Conservation (phyloP, 2,329 filamentous ascomycete species). For the Berkeleyomyces rouxiae region DNA sequence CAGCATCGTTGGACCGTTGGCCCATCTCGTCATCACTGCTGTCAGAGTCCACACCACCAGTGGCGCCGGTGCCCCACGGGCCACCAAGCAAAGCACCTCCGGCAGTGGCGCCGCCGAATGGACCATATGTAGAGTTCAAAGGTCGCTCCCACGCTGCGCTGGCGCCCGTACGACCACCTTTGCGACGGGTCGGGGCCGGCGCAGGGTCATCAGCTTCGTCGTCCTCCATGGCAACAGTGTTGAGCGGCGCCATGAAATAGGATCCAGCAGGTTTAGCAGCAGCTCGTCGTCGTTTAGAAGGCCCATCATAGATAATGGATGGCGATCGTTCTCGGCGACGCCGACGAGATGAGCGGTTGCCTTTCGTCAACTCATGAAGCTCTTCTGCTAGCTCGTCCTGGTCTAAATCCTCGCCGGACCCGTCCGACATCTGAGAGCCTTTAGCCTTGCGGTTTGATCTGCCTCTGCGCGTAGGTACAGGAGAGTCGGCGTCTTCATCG, state of each 20-base stretch:
- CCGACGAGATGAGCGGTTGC: constrained; percentile 35
- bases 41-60: constrained; percentile 75
- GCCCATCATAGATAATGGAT: constrained; percentile 43
- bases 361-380: constrained; percentile 41
- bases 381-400: constrained; percentile 50
- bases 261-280: constrained; percentile 50
- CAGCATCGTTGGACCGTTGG: constrained; percentile 39
- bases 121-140: constrained; percentile 78
- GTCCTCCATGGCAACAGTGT: constrained; percentile 46
- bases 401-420: constrained; percentile 42
- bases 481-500: constrained; percentile 24
- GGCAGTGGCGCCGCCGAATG: constrained; percentile 75
- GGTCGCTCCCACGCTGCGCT: constrained; percentile 55
- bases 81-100: constrained; percentile 55
- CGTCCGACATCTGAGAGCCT: constrained; percentile 28
- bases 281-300: constrained; percentile 34
- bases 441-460: constrained; percentile 26
- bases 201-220: constrained; percentile 52
- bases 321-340: constrained; percentile 27
- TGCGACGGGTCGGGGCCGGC: constrained; percentile 51
- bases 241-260: constrained; percentile 68
- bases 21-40: constrained; percentile 87
- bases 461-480: constrained; percentile 28
- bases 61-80: constrained; percentile 56
- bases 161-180: constrained; percentile 44